Evolutionary conservation across 257 asterid species (phyloP), one percentile per base, ranked within the genome.

Genomic region (Solanum pinnatisectum): DNA sequence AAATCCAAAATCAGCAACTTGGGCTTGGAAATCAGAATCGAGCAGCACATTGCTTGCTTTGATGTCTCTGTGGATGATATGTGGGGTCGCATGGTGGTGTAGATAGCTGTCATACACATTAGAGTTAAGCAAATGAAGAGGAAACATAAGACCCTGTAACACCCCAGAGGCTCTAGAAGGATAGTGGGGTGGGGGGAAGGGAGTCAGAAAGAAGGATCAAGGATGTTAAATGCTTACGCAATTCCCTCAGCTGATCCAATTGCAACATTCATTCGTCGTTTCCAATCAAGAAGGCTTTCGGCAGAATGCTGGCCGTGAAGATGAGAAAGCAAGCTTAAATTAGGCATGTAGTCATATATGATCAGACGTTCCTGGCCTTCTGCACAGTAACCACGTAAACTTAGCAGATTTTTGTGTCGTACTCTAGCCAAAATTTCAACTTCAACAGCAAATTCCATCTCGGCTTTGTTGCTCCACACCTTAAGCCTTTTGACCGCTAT

Each of bases 331-430:
- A 96, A 90, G 94, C 98, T 96, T 87, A 96, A 92, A 88, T 95
- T 96, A n/a, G 94, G 92, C 98, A 94, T 94, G 90, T 96, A 96
- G 44, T 96, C 98, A 25, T 93, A 95, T 60, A 96, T 95, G 3
- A 96, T 94, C 12, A 96, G 96, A 84, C 99, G 98, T 78, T 96
- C 99, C 91, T 95, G 99, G 89, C 98, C 99, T 91, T 95, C 98
- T 15, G 98, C 96, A 84, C 98, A 96, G 88, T 94, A 95, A 65
- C 99, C 99, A 5, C 99, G 98, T 78, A 95, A 56, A 68, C 93
- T 94, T 70, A 96, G 95, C 91, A 96, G 90, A 90, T 96, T 96
- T 79, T 93, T 92, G 92, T 96, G 98, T 44, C 96, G 95, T 46
- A 95, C 98, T 84, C 97, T 94, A 77, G 98, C 98, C 85, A 96